phyloP scores from a whole-genome alignment of 805 yeast genomes.

The Candida ortonii region DNA sequence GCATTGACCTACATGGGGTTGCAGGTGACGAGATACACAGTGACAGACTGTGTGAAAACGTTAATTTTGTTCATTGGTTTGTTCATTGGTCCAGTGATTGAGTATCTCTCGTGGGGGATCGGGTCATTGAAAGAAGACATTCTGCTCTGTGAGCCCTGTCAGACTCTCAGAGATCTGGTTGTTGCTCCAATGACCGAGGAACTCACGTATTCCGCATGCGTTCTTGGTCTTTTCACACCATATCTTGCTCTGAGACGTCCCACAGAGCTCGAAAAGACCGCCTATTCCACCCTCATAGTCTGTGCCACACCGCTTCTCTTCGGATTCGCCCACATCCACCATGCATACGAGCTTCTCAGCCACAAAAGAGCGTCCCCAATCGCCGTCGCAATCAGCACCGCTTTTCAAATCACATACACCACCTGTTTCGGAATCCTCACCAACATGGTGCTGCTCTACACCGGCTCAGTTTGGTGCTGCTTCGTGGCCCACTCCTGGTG shows the following conservation, averaged over 20 bases:
- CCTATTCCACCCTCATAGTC: conserved; percentile 22
- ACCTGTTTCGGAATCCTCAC: conserved; percentile 69
- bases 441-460: conserved; percentile 49
- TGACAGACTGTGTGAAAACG: conserved; percentile 19
- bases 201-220: conserved; percentile 56
- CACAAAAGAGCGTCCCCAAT: conserved; percentile 25
- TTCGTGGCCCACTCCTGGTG: conserved; percentile 63
- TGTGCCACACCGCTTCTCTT: conserved; percentile 59
- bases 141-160: conserved; percentile 17
- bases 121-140: conserved; percentile 5
- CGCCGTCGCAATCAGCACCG: conserved; percentile 36
- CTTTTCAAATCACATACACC: conserved; percentile 63
- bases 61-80: conserved; percentile 37
- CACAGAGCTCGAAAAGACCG: background rate
- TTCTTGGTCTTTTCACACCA: conserved; percentile 34
- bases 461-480: conserved; percentile 54
- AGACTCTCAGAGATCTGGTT: conserved; percentile 53
- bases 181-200: conserved; percentile 83
- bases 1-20: conserved; percentile 20
- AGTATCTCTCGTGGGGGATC: conserved; percentile 29
- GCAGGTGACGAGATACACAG: conserved; percentile 8
- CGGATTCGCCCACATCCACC: conserved; percentile 79
- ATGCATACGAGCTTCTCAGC: conserved; percentile 49
- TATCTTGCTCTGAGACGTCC: conserved; percentile 11
- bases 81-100: conserved; percentile 48